Evolutionary conservation across 306 rosid genomes (phyloP).

Genomic region (Vachellia pachyceras): DNA sequence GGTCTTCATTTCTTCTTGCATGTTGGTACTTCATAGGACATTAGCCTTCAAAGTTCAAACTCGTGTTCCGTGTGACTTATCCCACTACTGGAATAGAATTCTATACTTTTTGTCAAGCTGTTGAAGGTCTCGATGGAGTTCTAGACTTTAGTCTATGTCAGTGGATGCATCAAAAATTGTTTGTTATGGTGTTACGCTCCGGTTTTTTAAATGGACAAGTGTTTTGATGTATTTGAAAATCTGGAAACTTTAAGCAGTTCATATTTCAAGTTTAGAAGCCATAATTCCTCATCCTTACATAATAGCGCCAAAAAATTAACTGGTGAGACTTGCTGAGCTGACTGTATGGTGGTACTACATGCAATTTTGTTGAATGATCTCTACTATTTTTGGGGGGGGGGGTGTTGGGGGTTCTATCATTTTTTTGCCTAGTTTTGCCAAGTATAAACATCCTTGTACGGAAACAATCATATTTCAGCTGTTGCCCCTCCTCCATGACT

Average conservation of each 20-base stretch:
- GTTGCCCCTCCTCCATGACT: too few relatives aligned
- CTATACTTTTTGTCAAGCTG: not conserved
- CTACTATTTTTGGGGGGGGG: too few relatives aligned
- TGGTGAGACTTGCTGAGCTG: not conserved
- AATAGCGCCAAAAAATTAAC: not conserved
- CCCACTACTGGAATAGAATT: not conserved
- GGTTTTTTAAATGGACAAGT: not conserved
- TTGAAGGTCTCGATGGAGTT: not conserved
- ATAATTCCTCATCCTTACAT: not conserved
- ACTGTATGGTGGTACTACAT: not conserved
- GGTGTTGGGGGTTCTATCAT: not conserved
- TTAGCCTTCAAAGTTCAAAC: not conserved
- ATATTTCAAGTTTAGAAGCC: not conserved
- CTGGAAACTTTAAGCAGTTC: not conserved
- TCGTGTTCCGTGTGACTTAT: not conserved
- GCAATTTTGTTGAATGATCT: not conserved
- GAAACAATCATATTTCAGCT: too few relatives aligned
- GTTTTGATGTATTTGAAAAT: not conserved
- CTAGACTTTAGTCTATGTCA: not conserved
- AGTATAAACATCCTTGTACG: too few relatives aligned
- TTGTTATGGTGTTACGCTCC: not conserved
- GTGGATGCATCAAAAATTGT: not conserved
- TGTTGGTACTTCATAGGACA: not conserved
- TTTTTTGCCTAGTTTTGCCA: too few relatives aligned
- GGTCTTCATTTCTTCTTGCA: not conserved